These are phyloP conservation scores for Allodekkera sacchari DNA, from an alignment of 805 yeast species.

Conservation along the genomic window DNA sequence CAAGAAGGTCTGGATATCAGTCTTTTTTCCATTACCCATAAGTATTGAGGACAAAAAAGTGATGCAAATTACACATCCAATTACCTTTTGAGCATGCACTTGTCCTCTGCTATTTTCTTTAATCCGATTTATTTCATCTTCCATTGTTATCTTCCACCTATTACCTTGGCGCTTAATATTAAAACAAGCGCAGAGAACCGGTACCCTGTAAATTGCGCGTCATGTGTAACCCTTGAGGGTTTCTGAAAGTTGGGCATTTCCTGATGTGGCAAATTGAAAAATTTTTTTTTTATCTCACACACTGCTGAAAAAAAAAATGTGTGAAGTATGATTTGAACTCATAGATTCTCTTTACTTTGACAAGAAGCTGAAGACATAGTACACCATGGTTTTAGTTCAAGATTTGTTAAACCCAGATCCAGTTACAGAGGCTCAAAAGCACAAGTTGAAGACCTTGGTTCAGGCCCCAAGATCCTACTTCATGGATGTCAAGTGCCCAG, in stretches of 20 bases:
- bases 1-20: too few species aligned
- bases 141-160: too few species aligned
- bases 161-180: too few species aligned
- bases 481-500: constrained; percentile 99
- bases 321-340: not conserved
- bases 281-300: not conserved
- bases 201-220: not conserved
- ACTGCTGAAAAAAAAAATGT: not conserved
- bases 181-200: constrained; percentile 5
- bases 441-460: constrained; percentile 96
- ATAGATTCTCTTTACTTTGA: not conserved
- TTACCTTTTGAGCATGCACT: too few species aligned
- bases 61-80: too few species aligned
- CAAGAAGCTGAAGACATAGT: not conserved
- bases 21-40: too few species aligned
- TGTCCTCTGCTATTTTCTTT: too few species aligned
- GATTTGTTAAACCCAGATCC: constrained; percentile 98
- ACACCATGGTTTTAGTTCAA: constrained; percentile 83
- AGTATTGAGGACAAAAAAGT: too few species aligned
- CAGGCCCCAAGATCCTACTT: constrained; percentile 98
- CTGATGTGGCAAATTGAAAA: not conserved
- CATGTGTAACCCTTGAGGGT: not conserved
- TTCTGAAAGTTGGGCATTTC: not conserved
- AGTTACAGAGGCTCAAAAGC: constrained; percentile 92
- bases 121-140: too few species aligned